Conservation (phyloP, 2,329 filamentous ascomycete genomes). For the Lachnellula subtilissima region DNA sequence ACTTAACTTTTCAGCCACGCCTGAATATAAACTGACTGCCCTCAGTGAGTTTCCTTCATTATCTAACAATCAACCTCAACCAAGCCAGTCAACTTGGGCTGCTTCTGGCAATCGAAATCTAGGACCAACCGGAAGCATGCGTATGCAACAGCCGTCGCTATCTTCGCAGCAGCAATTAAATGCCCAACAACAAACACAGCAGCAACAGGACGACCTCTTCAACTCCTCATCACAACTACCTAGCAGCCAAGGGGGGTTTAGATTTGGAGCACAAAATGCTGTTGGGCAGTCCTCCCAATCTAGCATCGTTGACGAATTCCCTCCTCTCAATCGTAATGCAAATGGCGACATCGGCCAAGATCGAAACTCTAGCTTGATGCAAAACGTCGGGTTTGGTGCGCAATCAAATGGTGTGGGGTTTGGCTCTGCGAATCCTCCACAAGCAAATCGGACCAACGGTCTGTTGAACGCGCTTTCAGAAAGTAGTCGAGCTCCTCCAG, state of each 20-base stretch:
- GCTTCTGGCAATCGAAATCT: conserved; percentile 26
- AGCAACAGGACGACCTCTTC: conserved; percentile 34
- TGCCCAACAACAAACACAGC: conserved; percentile 29
- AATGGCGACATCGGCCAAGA: conserved; percentile 57
- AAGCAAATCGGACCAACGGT: conserved; percentile 52
- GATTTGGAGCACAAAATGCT: conserved; percentile 31
- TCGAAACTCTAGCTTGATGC: conserved; percentile 47
- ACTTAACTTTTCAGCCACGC: neutral
- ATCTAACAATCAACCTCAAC: conserved; percentile 51
- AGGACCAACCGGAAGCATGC: conserved; percentile 26
- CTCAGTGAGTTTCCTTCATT: conserved; percentile 61
- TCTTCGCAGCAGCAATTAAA: conserved; percentile 27
- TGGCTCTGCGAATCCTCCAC: conserved; percentile 32
- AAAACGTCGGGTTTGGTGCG: conserved; percentile 50
- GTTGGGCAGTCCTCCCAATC: conserved; percentile 35
- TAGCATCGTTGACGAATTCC: conserved; percentile 53
- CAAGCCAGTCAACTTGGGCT: conserved; percentile 32
- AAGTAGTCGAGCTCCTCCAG: conserved; percentile 47
- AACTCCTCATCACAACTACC: conserved; percentile 30
- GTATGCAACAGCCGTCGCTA: conserved; percentile 26
- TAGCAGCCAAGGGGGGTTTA: conserved; percentile 29
- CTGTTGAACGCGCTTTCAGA: conserved; percentile 60
- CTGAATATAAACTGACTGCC: conserved; percentile 13
- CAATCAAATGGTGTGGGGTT: conserved; percentile 40
- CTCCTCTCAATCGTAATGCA: conserved; percentile 52